A percentile compares a stretch with the other conserved stretches of the same genome.
Conservation (phyloP, 768 basidiomycete genomes). For the Suillus lakei region DNA sequence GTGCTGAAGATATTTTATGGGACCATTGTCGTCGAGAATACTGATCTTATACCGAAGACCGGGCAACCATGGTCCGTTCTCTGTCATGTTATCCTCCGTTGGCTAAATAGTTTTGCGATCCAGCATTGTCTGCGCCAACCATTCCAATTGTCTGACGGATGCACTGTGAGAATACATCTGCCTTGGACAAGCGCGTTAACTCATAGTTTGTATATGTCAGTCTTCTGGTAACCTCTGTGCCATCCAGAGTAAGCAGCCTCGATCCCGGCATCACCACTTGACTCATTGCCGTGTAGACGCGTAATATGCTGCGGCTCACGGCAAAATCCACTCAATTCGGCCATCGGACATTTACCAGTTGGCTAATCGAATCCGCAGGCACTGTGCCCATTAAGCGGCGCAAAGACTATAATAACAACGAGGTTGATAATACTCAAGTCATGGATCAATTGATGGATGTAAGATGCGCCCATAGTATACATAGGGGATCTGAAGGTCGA, state of each 20-base stretch:
- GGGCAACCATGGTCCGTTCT: slow-evolving; percentile 70
- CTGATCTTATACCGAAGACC: slow-evolving; percentile 67
- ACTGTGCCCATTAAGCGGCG: slow-evolving; percentile 82
- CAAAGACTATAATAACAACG: slow-evolving; percentile 65
- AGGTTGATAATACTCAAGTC: slow-evolving; percentile 66
- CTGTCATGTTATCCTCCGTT: not conserved
- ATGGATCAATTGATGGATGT: slow-evolving; percentile 77
- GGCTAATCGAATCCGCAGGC: slow-evolving; percentile 89
- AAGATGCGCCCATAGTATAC: slow-evolving; percentile 15
- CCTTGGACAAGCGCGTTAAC: not conserved
- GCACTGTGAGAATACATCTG: slow-evolving; percentile 62
- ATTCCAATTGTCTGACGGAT: slow-evolving; percentile 86
- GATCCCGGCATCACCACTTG: not conserved
- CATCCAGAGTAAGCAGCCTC: slow-evolving; percentile 54
- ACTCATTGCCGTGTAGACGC: slow-evolving; percentile 49
- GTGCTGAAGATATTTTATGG: slow-evolving; percentile 93
- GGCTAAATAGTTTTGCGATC: slow-evolving; percentile 2
- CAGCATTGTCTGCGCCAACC: slow-evolving; percentile 87
- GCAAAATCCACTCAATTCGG: slow-evolving; percentile 91
- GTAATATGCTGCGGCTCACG: slow-evolving; percentile 82
- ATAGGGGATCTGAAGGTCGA: slow-evolving; percentile 9
- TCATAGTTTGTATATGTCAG: slow-evolving; percentile 38
- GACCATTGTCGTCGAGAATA: slow-evolving; percentile 83
- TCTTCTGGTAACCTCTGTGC: slow-evolving; percentile 75
- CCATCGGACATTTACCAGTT: slow-evolving; percentile 81